These are phyloP conservation scores for Wallemia mellicola DNA, from an alignment of 1,284 basidiomycete species.

Conservation along the genomic window DNA sequence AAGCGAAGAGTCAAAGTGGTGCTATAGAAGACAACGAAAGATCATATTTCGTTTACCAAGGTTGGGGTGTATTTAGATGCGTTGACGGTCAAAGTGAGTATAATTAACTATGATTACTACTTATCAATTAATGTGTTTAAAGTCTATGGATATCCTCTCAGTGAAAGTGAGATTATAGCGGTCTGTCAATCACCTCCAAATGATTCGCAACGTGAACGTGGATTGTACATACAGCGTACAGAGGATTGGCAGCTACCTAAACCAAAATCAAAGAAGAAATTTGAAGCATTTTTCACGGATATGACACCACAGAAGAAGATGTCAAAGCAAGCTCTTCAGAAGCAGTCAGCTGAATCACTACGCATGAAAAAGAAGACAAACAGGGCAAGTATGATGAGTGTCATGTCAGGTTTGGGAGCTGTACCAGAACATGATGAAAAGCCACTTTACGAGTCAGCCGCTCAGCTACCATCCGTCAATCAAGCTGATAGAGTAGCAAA, in stretches of 20 bases:
- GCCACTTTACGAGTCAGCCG: constrained; percentile 14
- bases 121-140: not conserved
- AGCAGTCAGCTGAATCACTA: constrained; percentile 1
- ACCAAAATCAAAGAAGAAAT: constrained; percentile 16
- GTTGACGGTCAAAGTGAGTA: constrained; percentile 16
- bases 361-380: constrained; percentile 36
- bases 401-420: constrained; percentile 58
- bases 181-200: constrained; percentile 60
- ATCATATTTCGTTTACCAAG: constrained; percentile 18
- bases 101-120: constrained; percentile 1
- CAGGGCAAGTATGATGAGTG: constrained; percentile 72
- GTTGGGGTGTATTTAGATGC: constrained; percentile 56
- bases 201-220: constrained; percentile 50
- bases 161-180: constrained; percentile 48
- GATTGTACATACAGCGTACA: constrained; percentile 34
- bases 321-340: constrained; percentile 5
- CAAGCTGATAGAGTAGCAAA: constrained; percentile 3
- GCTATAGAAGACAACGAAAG: not conserved
- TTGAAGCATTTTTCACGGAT: constrained; percentile 26
- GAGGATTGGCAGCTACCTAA: constrained; percentile 18
- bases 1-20: not conserved
- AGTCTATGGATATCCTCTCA: constrained; percentile 31
- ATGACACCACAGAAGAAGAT: constrained; percentile 18
- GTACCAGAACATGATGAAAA: constrained; percentile 38
- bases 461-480: constrained; percentile 1